Conservation (phyloP, 2,329 filamentous ascomycete genomes). For the Hirsutella minnesotensis region DNA sequence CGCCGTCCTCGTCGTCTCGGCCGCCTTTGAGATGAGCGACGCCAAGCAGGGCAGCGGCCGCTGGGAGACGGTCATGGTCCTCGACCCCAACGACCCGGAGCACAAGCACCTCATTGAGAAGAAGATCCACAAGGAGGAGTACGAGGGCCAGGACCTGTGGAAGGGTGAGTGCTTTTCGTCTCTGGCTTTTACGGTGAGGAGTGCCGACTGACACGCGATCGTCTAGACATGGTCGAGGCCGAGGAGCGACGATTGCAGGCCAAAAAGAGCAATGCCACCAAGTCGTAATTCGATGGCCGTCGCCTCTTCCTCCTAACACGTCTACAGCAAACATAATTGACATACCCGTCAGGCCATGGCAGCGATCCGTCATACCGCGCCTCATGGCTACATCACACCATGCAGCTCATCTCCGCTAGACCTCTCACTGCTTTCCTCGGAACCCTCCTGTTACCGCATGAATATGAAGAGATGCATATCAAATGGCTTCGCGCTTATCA, state of each 20-base stretch:
- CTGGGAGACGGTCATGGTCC: conserved; percentile 74
- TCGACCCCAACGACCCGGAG: conserved; percentile 71
- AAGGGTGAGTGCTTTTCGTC: conserved; percentile 58
- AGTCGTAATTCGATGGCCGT: too few species aligned
- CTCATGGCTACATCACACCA: not conserved
- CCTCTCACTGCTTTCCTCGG: not conserved
- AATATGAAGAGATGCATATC: too few species aligned
- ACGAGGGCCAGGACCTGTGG: conserved; percentile 87
- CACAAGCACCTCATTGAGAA: conserved; percentile 80
- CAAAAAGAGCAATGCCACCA: conserved; percentile 19
- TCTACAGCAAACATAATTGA: too few species aligned
- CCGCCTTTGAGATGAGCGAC: conserved; percentile 71
- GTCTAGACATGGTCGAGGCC: conserved; percentile 66
- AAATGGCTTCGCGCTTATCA: too few species aligned
- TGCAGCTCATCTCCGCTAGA: not conserved
- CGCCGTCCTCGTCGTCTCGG: conserved; percentile 69
- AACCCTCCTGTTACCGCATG: too few species aligned
- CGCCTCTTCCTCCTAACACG: too few species aligned
- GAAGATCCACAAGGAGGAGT: conserved; percentile 75
- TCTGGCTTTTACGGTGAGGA: too few species aligned
- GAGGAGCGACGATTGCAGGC: conserved; percentile 52
- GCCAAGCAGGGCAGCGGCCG: conserved; percentile 62
- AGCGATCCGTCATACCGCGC: not conserved
- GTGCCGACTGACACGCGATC: not conserved
- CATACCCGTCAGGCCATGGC: too few species aligned